Evolutionary conservation across 192 early-diverging fungal species (phyloP), one percentile per base, ranked within the genome.

Genomic region (Backusella circina): DNA sequence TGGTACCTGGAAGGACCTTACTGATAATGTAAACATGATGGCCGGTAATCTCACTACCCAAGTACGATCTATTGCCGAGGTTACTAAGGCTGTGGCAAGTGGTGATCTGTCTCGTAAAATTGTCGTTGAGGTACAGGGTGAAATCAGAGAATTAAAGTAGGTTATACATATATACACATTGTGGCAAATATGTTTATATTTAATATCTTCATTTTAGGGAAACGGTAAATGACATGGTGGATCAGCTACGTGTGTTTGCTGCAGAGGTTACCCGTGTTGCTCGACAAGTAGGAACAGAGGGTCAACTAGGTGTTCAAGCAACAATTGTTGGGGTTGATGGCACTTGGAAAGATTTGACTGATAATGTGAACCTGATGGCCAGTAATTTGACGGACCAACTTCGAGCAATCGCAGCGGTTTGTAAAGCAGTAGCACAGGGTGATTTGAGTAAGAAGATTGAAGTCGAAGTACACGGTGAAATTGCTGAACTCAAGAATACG

Each of bases 251-350:
- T 31, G 80, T 81, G 13, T 90, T 90, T 71, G 84, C 89, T 30
- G 75, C 71, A n/a, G 89, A 90, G 76, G 89, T 88, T 1, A 85
- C 87, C 3, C 86, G 89, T 23, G 87, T 90, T 2, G 89, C 89
- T 9, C 71, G 80, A 37, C 85, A 88, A 70, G 89, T 90, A 15
- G 89, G 89, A 1, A 90, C 89, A 0, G 89, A 90, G 18, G 89
- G 89, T 18, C 75, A 77, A 6, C 76, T 90, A 0, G 89, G 86
- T 36, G 89, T 87, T 4, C 87, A 88, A 65, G 89, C 89, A 89
- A 78, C 83, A 84, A 83, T 81, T 84, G 32, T 84, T 85, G 85
- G 79, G 31, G 85, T 86, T 10, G 81, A 77, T 57, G 85, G 85
- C 41, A 86, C 83, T 7, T 89, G 88, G 88, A 86, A 85, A 28